A percentile compares a stretch with the other conserved stretches of the same genome.
phyloP scores from a whole-genome alignment of 164 flowering plant genomes.

The grape (Vitis vinifera) region ASM3070453v1 NC_081821.1:14815501-14816000 shows the following conservation, averaged over 20 bases:
- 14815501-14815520: too few species aligned
- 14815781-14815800: constrained; percentile 86
- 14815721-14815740: constrained; percentile 93
- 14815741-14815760: constrained; percentile 94
- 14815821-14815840: constrained; percentile 99
- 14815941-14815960: not conserved
- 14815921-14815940: not conserved
- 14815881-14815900: constrained; percentile 79
- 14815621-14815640: not conserved
- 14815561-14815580: too few species aligned
- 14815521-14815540: too few species aligned
- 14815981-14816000: constrained; percentile 24
- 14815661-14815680: constrained; percentile 7
- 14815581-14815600: not conserved
- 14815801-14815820: constrained; percentile 98
- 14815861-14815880: constrained; percentile 78
- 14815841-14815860: constrained; percentile 88
- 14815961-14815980: constrained; percentile 7
- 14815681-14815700: constrained; percentile 50
- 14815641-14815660: not conserved
- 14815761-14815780: constrained; percentile 88
- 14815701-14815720: constrained; percentile 98
- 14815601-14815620: not conserved
- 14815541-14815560: too few species aligned
- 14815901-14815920: not conserved